Base-by-base conservation (phyloP, 345 rosid species). In the Crucihimalaya himalaica region DNA sequence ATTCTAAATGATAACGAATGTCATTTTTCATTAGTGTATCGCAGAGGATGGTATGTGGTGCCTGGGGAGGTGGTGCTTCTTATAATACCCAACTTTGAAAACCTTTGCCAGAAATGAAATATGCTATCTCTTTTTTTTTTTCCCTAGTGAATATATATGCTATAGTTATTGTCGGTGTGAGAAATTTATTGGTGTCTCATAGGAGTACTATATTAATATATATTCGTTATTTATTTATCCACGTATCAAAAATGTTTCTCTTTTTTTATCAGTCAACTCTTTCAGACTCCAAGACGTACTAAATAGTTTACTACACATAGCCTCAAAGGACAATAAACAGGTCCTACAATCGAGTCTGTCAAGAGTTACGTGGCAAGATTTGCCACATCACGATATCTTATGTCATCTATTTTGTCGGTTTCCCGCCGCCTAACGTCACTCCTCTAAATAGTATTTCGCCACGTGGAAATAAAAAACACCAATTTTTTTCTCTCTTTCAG, bases 401-500 rank as follows among this genome's bases (percentile, higher is more conserved):
- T 46, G 16, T 67, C 59, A 78, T 40, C 68, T 66, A 50, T 35
- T 60, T 52, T 60, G 78, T 67, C 70, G 3, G 0, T 42, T 32
- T 66, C 19, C 0, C 66, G 81, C 81, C 81, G 81, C 81, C 81
- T 73, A 56, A 72, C 81, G 81, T 78, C 81, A 78, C 55, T 23
- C 68, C 32, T 18, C 53, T 4, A 4, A 45, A 51, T 31, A 29
- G 20, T 51, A 35, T 72, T 55, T 7, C 55, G 81, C 76, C 66
- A 39, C 67, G 73, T 62, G 80, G 72, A 18, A 6, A 53, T 53
- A 5, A 2, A 74, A 58, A 63, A 16, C 79, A 39, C 67, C 72
- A 59, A 40, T 54, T 34, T 69, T 71, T 6, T 79, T 80, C 27
- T 78, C 31, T 78, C 29, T 39, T 39, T n/a, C 18, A 1, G 2